phyloP scores from a whole-genome alignment of 139 green algal genomes.

The Diplosphaera chodatii region DNA sequence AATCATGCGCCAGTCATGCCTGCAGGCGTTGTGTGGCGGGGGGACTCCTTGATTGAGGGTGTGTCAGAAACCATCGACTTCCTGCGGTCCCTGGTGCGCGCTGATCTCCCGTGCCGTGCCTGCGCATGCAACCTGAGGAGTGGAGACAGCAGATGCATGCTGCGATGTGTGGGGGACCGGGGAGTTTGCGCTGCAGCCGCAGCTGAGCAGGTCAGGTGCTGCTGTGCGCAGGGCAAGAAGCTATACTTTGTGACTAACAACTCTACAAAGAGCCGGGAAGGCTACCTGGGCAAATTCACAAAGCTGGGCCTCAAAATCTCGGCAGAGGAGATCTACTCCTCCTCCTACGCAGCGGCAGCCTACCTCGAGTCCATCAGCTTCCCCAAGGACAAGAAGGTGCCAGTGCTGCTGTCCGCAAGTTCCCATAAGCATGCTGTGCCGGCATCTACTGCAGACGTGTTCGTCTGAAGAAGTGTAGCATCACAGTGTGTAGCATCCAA shows the following conservation, averaged over 20 bases:
- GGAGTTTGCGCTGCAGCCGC: too few relatives aligned
- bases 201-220: too few relatives aligned
- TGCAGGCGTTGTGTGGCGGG: conserved; percentile 92
- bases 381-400: conserved; percentile 88
- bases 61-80: conserved; percentile 95
- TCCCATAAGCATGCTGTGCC: too few relatives aligned
- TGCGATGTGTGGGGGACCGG: too few relatives aligned
- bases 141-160: too few relatives aligned
- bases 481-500: too few relatives aligned
- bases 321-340: conserved; percentile 98
- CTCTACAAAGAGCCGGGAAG: conserved; percentile 92
- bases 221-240: conserved; percentile 83
- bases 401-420: too few relatives aligned
- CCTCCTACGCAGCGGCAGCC: conserved; percentile 94
- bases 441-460: too few relatives aligned
- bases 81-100: conserved; percentile 67
- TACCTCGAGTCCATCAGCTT: conserved; percentile 96
- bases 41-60: conserved; percentile 93
- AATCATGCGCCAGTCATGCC: too few relatives aligned
- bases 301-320: conserved; percentile 82
- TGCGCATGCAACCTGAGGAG: too few relatives aligned
- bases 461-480: too few relatives aligned
- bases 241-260: conserved; percentile 99
- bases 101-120: too few relatives aligned
- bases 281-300: conserved; percentile 95